Base-by-base conservation (phyloP, 169 alveolate species). In the Eimeria mitis region DNA sequence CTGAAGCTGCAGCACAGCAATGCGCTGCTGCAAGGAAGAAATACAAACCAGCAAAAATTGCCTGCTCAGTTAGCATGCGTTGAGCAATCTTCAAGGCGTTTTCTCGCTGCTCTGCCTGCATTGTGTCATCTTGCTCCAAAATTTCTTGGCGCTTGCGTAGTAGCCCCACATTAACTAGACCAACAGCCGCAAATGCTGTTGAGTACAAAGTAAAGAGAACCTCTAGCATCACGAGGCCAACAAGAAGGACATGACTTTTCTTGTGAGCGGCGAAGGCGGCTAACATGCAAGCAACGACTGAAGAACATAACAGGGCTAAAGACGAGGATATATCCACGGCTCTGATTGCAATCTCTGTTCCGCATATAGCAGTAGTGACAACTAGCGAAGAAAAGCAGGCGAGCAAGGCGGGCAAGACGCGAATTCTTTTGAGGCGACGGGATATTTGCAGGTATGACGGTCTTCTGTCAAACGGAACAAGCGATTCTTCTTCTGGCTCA, bases 1-100 rank as follows among this genome's bases (percentile, higher is more conserved):
- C 92, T 63, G 92, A 59, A 31, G 81, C 92, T 59, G 92, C 92
- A 40, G 92, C 92, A 42, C 81, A 87, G 92, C 92, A 87, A 68
- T 87, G 92, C 1, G 92, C 78, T 6, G 83, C 92, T 42, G 92
- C 92, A 63, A 63, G 37, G 54, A 87, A 8, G 44, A 87, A 87
- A 44, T 87, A 87, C 63, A 87, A 83, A 14, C 92, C 61, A 40
- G 92, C 28, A 44, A 87, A 87, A 25, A 87, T n/a, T 37, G 65
- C 65, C 59, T 87, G 81, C 21, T 87, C 92, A 44, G 31, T 87
- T 5, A 87, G 25, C 81, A 87, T 87, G 63, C 63, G 56, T 11
- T 65, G 78, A 31, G 34, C 28, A 21, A 87, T 63, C 81, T 61
- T 87, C 63, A 87, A 28, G 5, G 92, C 92, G 13, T 87, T 87